These are phyloP conservation scores for Xerocomus amazonicus DNA, from an alignment of 1,284 basidiomycete species.

Conservation along the genomic window DNA sequence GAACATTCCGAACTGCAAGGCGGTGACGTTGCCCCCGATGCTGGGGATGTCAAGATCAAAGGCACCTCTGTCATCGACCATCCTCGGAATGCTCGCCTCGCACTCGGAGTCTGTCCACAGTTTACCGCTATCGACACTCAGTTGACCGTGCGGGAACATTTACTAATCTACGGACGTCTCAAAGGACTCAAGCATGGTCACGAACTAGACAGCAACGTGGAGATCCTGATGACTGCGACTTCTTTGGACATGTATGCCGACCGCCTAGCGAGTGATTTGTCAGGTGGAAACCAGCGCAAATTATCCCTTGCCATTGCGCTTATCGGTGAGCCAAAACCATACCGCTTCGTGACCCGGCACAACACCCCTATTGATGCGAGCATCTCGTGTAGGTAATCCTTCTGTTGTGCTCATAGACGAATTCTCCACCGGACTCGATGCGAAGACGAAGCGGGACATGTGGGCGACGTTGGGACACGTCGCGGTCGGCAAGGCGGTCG, in stretches of 20 bases:
- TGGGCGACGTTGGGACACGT: slow-evolving; percentile 73
- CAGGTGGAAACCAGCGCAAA: slow-evolving; percentile 80
- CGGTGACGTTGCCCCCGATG: slow-evolving; percentile 58
- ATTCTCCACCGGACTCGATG: slow-evolving; percentile 80
- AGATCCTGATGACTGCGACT: slow-evolving; percentile 56
- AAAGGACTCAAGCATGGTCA: slow-evolving; percentile 57
- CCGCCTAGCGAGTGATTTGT: slow-evolving; percentile 67
- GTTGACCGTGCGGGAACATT: slow-evolving; percentile 73
- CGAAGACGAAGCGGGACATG: slow-evolving; percentile 81
- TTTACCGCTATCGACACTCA: slow-evolving; percentile 79
- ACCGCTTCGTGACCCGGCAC: neutral
- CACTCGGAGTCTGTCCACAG: slow-evolving; percentile 78
- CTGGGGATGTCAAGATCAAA: slow-evolving; percentile 65
- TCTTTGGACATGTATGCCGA: slow-evolving; percentile 62
- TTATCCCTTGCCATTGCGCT: slow-evolving; percentile 74
- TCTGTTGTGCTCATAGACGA: slow-evolving; percentile 78
- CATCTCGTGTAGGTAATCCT: slow-evolving; percentile 54
- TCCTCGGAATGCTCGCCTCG: slow-evolving; percentile 58
- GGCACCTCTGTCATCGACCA: slow-evolving; percentile 59
- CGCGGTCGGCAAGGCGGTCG: slow-evolving; percentile 60
- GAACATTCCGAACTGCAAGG: slow-evolving; percentile 37
- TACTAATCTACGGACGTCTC: slow-evolving; percentile 61
- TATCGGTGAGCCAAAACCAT: slow-evolving; percentile 48
- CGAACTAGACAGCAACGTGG: slow-evolving; percentile 54
- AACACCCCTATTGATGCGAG: neutral